Conservation (phyloP, 345 rosid species). For the Balakata baccata region DNA sequence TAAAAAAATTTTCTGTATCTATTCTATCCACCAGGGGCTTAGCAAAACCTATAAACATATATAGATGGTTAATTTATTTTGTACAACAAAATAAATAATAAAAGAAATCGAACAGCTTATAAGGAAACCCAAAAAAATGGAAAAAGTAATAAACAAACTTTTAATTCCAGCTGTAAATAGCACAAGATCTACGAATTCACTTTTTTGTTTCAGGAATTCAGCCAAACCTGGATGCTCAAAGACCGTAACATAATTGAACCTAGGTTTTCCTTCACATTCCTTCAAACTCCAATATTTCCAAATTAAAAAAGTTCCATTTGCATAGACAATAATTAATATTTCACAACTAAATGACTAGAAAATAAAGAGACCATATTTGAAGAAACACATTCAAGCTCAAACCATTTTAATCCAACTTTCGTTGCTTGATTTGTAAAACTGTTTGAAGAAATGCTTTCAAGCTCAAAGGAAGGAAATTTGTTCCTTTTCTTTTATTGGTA, state of each 20-base stretch:
- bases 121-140: not conserved
- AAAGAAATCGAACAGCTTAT: not conserved
- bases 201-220: constrained; percentile 69
- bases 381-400: constrained; percentile 80
- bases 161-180: constrained; percentile 98
- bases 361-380: constrained; percentile 68
- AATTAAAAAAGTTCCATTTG: constrained; percentile 25
- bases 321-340: constrained; percentile 1
- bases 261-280: constrained; percentile 84
- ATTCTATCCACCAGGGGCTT: constrained; percentile 91
- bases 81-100: not conserved
- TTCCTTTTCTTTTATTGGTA: too few species aligned
- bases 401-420: constrained; percentile 78
- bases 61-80: not conserved
- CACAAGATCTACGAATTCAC: constrained; percentile 81
- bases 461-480: too few species aligned
- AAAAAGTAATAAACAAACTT: constrained; percentile 47
- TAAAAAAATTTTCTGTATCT: constrained; percentile 63
- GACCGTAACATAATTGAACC: too few species aligned
- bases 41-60: constrained; percentile 65
- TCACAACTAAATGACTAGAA: constrained; percentile 6
- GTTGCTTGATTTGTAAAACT: constrained; percentile 66
- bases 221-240: constrained; percentile 95
- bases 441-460: too few species aligned
- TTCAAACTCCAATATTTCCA: constrained; percentile 36